These are phyloP conservation scores for Pythium insidiosum DNA, from an alignment of 352 stramenopile species.

Conservation along the genomic window DNA sequence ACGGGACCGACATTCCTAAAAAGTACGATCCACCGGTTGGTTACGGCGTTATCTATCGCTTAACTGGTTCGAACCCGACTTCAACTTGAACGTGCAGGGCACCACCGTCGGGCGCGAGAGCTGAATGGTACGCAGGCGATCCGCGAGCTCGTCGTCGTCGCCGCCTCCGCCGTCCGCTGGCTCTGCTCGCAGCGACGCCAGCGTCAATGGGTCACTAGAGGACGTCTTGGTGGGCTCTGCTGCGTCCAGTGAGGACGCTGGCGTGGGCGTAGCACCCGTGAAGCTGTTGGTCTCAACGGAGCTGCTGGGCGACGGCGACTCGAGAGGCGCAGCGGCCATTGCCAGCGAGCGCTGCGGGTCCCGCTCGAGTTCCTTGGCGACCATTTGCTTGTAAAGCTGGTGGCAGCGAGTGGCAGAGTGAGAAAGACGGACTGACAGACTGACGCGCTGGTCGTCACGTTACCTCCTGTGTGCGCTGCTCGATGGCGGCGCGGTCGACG, in stretches of 20 bases:
- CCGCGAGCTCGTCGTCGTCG: constrained; percentile 40
- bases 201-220: no score
- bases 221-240: no score
- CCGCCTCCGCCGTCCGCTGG: background rate
- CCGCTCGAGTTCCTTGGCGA: constrained; percentile 36
- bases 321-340: no score
- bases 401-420: background rate
- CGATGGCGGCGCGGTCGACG: constrained; percentile 35
- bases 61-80: constrained; percentile 13
- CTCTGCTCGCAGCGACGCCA: no score
- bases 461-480: constrained; percentile 38
- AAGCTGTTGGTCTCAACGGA: no score
- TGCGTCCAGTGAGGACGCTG: no score
- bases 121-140: constrained; percentile 64
- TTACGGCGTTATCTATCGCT: constrained; percentile 4
- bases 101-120: constrained; percentile 47
- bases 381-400: constrained; percentile 52
- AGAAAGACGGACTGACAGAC: no score
- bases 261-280: no score
- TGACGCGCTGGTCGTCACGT: background rate
- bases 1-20: no score
- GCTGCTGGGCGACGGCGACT: no score
- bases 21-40: no score
- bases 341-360: constrained; percentile 5
- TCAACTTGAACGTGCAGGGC: constrained; percentile 24